Evolutionary conservation across 208 protist species (phyloP), one percentile per base, ranked within the genome.

Genomic region (Leishmania mexicana): DNA sequence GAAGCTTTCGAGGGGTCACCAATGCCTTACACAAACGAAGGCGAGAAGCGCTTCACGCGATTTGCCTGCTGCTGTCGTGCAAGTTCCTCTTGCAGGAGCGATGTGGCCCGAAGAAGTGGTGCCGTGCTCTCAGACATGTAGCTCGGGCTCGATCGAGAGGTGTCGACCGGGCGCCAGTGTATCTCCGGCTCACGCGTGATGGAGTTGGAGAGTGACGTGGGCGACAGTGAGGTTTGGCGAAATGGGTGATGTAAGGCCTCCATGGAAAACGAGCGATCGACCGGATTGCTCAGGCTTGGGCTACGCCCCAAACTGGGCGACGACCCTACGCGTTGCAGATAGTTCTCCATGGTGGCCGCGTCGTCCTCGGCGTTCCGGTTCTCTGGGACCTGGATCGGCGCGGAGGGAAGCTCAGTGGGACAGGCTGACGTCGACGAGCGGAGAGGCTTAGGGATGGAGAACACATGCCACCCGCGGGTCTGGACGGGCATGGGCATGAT

Each of bases 301-400:
- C 54, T 81, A 67, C 77, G 71, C 62, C 68, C 72, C 67, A 47
- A 60, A 47, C 73, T 76, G 35, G 53, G 47, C 79, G 51, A 19
- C 58, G 79, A 58, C 11, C 51, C 77, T 19, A 67, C 68, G 40
- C 74, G 83, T 1, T 76, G 64, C 19, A 89, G 83, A 72, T 89
- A 89, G 75, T 74, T 83, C 77, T 89, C 80, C 86, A 89, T 85
- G 3, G 71, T 67, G n/a, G 81, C 80, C 45, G 78, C 73, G 67
- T 89, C 81, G 40, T 75, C 67, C 7, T 79, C 86, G 17, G 73
- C 57, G 75, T 81, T 79, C 45, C 81, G 86, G 35, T 76, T 60
- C 47, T 67, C 76, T 45, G 74, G 19, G 76, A 51, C 79, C 28
- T 57, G 81, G 35, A 81, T 81, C 24, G 78, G 60, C 28, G 45